Evolutionary conservation across 2,329 filamentous ascomycete species (phyloP), one percentile per base, ranked within the genome.

Genomic region (Pestalotiopsis sp.): DNA sequence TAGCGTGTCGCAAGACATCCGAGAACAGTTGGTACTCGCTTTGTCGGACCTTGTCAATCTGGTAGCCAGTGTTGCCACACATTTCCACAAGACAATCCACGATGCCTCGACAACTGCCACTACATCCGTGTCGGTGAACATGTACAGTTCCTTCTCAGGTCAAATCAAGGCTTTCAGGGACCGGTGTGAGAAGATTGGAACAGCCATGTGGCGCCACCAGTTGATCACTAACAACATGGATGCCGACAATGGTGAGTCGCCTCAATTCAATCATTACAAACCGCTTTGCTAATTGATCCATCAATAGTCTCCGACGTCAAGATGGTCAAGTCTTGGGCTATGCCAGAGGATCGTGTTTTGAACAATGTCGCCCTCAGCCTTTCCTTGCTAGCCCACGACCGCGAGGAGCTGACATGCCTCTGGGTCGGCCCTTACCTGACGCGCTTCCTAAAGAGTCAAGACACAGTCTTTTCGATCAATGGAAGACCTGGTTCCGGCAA

Each of bases 401-500:
- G 72, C 5, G 73, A 74, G 52, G 72, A 75, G 68, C 56, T 73
- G 52, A 75, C 73, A n/a, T 75, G 73, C 59, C 69, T 73, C 13
- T 75, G 72, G 72, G 69, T 74, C 5, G 71, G 49, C 2, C 69
- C 72, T 4, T 69, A 74, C 64, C 31, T 75, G 57, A 71, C 70
- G 3, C 69, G 71, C 7, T 75, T 74, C 68, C 66, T 74, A 2
- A 70, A 71, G 31, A 66, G 68, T 25, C 31, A 67, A 14, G n/a
- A 72, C 3, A 72, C 72, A 31, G 61, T 62, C 1, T 20, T 74
- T 41, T 65, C 67, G 11, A 69, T 75, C 17, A 68, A 57, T 27
- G 80, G 80, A 23, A 74, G 77, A 61, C 72, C 79, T 9, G 81
- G 80, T 5, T 80, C 79, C 3, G 81, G 81, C 38, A 82, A 81